Base-by-base conservation (phyloP, 140 eudicot genomes). In the Bidens hawaiensis region DNA sequence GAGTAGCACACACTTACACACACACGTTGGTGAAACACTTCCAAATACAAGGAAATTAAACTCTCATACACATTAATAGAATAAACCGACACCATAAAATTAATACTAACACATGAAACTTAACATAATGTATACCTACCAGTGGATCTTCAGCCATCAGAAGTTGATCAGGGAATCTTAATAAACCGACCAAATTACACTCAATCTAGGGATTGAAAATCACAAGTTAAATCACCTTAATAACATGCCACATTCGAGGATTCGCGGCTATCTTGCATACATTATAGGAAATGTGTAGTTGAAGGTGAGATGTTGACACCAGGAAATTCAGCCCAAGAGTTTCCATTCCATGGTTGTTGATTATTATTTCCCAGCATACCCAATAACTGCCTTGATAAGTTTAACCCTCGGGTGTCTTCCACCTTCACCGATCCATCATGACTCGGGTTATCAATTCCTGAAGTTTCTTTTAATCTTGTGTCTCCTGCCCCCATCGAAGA, bases 321-420 rank as follows among this genome's bases (percentile, higher is more conserved):
- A 23, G 82, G 65, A 59, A 81, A 75, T 65, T 75, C 81, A 0
- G 77, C 62, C 85, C 88, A 78, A 10, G 83, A 60, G 30, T 70
- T 76, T 27, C 75, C 85, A 70, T 21, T 72, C 94, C 94, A 84
- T 25, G 76, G 25, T 51, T 81, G 93, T 51, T 74, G 70, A 60
- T 58, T 71, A 31, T 26, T 41, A 13, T 60, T 81, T 36, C 68
- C 82, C 4, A 77, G 36, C 76, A 64, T 48, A 9, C 77, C 80
- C 67, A 77, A 71, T 41, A 75, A 65, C 60, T 77, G 82, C 28
- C 77, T 71, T 34, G 93, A 71, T 38, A 78, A 15, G 59, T 75
- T 75, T 12, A 74, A 11, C n/a, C 64, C 82, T 24, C 70, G 64
- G 25, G 52, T 65, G 17, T 78, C 84, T 68, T 80, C 86, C 45